A percentile compares a stretch with the other conserved stretches of the same genome.
These are phyloP conservation scores for Cryptosporidium canis DNA, from an alignment of 169 alveolate genomes.

Conservation along the genomic window DNA sequence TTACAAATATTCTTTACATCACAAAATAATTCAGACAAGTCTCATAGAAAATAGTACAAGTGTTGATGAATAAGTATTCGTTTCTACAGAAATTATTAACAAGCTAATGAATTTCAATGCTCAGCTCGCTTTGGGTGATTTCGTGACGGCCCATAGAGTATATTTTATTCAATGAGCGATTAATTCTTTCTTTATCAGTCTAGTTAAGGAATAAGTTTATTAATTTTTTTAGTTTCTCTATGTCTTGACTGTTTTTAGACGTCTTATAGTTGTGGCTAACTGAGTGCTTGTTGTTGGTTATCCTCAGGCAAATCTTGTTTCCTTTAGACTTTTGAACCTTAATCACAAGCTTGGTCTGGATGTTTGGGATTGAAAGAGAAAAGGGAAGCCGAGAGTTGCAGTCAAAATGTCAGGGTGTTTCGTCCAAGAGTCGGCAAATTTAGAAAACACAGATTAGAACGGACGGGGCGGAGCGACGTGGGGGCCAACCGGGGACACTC, in stretches of 20 bases:
- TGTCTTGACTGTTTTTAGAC: conserved; percentile 26
- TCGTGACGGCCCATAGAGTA: not conserved
- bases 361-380: not conserved
- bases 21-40: not conserved
- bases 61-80: not conserved
- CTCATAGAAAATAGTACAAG: not conserved
- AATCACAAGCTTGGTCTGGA: conserved; percentile 37
- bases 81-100: not conserved
- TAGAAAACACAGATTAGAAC: not conserved
- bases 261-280: conserved; percentile 46
- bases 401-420: not conserved
- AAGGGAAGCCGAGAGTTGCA: not conserved
- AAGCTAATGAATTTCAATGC: not conserved
- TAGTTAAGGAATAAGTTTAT: conserved; percentile 2
- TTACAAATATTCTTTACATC: not conserved
- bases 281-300: conserved; percentile 48
- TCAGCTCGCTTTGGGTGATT: not conserved
- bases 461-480: too few species aligned
- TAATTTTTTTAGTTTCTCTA: conserved; percentile 30
- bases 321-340: conserved; percentile 53
- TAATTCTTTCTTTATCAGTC: not conserved
- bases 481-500: too few species aligned
- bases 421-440: too few species aligned
- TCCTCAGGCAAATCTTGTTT: conserved; percentile 9
- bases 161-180: not conserved